Conservation (phyloP, 192 early-diverging fungal species). For the Powellomyces hirtus region DNA sequence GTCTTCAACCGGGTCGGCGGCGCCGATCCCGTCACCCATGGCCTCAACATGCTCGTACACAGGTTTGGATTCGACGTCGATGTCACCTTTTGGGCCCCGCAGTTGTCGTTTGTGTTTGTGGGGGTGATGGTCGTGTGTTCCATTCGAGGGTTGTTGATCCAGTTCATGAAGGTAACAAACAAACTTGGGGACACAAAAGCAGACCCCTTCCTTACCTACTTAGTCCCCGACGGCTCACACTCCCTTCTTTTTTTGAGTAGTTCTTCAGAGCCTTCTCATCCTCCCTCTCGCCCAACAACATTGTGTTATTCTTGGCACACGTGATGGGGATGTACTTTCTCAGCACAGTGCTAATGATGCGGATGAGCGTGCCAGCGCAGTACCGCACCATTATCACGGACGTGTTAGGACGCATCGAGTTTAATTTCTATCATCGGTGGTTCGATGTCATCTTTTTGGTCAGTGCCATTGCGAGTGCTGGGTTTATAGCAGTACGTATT, state of each 20-base stretch:
- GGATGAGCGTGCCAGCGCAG: slow-evolving; percentile 79
- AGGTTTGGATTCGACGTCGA: slow-evolving; percentile 63
- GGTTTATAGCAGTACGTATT: slow-evolving; percentile 49
- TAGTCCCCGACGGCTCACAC: not conserved
- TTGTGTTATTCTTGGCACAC: slow-evolving; percentile 78
- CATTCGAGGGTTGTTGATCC: slow-evolving; percentile 83
- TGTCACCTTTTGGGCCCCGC: slow-evolving; percentile 82
- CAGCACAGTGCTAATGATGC: slow-evolving; percentile 89
- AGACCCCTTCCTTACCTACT: not conserved
- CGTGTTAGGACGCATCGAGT: slow-evolving; percentile 77
- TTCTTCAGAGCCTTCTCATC: slow-evolving; percentile 68
- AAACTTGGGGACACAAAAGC: not conserved
- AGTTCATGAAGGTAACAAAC: slow-evolving; percentile 65
- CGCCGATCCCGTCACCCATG: slow-evolving; percentile 79
- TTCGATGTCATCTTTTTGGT: slow-evolving; percentile 90
- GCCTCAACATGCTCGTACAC: slow-evolving; percentile 68
- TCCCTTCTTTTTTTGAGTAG: slow-evolving; percentile 18
- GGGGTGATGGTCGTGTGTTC: slow-evolving; percentile 86
- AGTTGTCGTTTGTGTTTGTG: slow-evolving; percentile 88
- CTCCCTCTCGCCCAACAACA: slow-evolving; percentile 69
- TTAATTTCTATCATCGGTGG: slow-evolving; percentile 91
- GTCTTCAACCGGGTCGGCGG: slow-evolving; percentile 70
- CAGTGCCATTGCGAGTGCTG: slow-evolving; percentile 68
- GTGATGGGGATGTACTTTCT: slow-evolving; percentile 93
- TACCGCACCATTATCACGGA: slow-evolving; percentile 80